These are phyloP conservation scores for Biancaea sappan DNA, from an alignment of 306 rosid species.

Conservation along the genomic window DNA sequence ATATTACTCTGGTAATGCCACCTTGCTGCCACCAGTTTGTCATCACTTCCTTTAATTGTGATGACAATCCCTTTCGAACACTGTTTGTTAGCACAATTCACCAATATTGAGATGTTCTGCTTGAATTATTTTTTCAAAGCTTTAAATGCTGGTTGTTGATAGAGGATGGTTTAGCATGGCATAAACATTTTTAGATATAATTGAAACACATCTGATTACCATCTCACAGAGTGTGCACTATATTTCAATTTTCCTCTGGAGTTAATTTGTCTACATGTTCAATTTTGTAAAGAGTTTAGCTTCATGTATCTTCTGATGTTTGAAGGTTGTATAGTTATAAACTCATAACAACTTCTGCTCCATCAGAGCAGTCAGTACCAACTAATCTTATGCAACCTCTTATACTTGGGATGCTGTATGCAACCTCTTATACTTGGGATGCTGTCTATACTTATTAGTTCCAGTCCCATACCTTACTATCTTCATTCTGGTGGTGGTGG, in stretches of 20 bases:
- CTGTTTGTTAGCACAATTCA: slow-evolving; percentile 2
- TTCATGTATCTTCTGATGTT: slow-evolving; percentile 19
- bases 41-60: slow-evolving; percentile 18
- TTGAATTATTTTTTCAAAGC: slow-evolving; percentile 24
- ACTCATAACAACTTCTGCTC: slow-evolving; percentile 1
- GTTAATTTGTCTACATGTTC: background rate
- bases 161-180: slow-evolving; percentile 20
- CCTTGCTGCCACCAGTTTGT: slow-evolving; percentile 16
- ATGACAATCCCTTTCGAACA: slow-evolving; percentile 6
- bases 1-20: slow-evolving; percentile 19
- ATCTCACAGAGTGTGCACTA: background rate
- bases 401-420: slow-evolving; percentile 8
- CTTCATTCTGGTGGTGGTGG: background rate
- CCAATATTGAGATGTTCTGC: slow-evolving; percentile 18
- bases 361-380: slow-evolving; percentile 13
- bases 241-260: background rate
- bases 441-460: slow-evolving; percentile 1
- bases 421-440: background rate
- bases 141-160: slow-evolving; percentile 6
- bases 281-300: background rate
- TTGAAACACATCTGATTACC: slow-evolving; percentile 23
- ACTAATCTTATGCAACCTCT: slow-evolving; percentile 8
- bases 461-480: slow-evolving; percentile 7
- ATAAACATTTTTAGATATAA: background rate
- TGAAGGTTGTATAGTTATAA: background rate